Evolutionary conservation across 176 grass and related monocot species (phyloP), one percentile per base, ranked within the genome.

Genomic region (Areca catechu): DNA sequence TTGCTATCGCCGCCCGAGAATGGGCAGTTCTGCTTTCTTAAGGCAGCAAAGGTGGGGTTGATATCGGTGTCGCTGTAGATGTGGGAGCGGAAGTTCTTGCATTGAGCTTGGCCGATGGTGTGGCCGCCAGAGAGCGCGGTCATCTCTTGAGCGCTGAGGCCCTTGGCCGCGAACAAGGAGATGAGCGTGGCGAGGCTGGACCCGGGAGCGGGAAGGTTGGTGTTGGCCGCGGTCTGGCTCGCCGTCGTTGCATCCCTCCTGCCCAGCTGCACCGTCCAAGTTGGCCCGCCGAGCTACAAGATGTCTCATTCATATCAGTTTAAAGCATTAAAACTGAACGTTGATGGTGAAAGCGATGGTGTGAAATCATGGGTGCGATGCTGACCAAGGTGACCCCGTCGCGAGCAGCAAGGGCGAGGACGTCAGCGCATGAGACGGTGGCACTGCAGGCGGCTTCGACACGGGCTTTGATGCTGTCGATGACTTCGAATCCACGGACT

Each of bases 81-180:
- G 61, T 53, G 89, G 2, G 22, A 15, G 19, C 83, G 89, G 80
- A 84, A 87, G 60, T 54, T 28, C 51, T 28, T 0, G 83, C 89
- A 94, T 17, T 62, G 83, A 15, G 71, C 84, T 3, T 63, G 57
- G 4, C 84, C 89, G 15, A 94, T 71, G 1, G 84, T 94, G 80
- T 94, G 89, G 63, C 77, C 84, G 14, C 89, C 89, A 0, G 89
- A 87, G 4, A 87, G 76, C 61, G 89, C 84, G 48, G 80, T 78
- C 88, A 87, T 83, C 52, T 87, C 88, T 15, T 72, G 76, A 24
- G 80, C 15, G 18, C 49, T 59, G n/a, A 94, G 75, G 2, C 84
- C 84, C 68, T 84, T 74, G 0, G 24, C 68, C 17, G 51, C 71
- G 58, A 94, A 94, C 52, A 47, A 17, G 7, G 67, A 2, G 5